Percentiles rank a stretch among this genome's conserved stretches.
These are phyloP conservation scores for Erigeron canadensis DNA, from an alignment of 129 eudicot species.

Conservation along the genomic window DNA sequence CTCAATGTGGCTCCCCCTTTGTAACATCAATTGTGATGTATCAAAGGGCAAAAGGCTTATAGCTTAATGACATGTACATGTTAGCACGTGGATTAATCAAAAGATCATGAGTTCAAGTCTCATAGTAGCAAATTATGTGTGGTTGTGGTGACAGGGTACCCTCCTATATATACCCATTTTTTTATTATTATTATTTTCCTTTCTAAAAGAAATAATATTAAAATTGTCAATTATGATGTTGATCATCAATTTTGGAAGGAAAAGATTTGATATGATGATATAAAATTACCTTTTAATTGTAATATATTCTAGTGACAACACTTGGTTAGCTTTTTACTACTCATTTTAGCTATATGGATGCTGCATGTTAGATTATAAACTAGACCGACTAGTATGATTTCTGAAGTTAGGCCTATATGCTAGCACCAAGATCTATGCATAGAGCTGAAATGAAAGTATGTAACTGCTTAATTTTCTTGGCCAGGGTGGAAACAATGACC, in stretches of 20 bases:
- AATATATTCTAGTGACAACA: background rate
- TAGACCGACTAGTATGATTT: constrained; percentile 12
- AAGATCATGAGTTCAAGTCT: too few relatives aligned
- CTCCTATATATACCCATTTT: too few relatives aligned
- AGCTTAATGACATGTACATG: too few relatives aligned
- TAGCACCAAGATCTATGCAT: constrained; percentile 9
- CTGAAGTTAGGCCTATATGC: background rate
- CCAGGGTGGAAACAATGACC: background rate
- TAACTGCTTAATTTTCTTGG: constrained; percentile 21
- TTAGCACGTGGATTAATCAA: too few relatives aligned
- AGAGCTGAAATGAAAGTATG: constrained; percentile 2
- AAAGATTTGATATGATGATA: background rate
- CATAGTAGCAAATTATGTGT: too few relatives aligned
- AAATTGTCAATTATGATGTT: background rate
- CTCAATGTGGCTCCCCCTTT: too few relatives aligned
- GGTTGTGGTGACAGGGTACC: too few relatives aligned
- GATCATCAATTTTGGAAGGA: background rate
- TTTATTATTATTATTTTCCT: too few relatives aligned
- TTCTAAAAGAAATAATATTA: too few relatives aligned
- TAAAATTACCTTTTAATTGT: background rate
- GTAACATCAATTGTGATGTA: too few relatives aligned
- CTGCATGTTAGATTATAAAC: background rate
- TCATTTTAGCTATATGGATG: background rate
- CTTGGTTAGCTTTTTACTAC: background rate
- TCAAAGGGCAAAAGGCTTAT: too few relatives aligned